Evolutionary conservation across 2,329 filamentous ascomycete species (phyloP).

Genomic region (Neopestalotiopsis sp.): DNA sequence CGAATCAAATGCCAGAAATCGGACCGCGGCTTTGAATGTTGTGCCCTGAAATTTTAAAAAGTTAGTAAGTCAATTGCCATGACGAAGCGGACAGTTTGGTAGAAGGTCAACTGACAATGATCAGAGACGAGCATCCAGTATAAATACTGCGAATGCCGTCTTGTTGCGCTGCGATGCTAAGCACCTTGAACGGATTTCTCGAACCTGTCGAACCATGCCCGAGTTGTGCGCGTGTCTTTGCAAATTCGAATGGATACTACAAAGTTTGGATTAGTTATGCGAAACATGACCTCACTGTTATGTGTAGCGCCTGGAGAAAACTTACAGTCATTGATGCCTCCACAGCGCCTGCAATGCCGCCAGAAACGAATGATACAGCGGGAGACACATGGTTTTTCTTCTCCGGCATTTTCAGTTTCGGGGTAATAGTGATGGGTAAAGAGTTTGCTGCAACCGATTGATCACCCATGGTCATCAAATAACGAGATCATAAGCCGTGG

Average conservation of each 20-base stretch:
- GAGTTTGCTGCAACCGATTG: too few species aligned
- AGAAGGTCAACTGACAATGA: neutral
- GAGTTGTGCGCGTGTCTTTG: neutral
- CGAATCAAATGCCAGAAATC: neutral
- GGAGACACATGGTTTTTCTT: neutral
- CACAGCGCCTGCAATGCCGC: neutral
- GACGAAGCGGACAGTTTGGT: too few species aligned
- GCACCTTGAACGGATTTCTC: slow-evolving; percentile 63
- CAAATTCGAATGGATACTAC: neutral
- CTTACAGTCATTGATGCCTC: neutral
- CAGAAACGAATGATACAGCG: neutral
- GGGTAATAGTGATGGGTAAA: too few species aligned
- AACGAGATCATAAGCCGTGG: too few species aligned
- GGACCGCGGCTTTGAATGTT: neutral
- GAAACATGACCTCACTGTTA: neutral
- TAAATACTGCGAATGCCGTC: neutral
- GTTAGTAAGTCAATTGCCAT: too few species aligned
- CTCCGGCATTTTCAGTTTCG: too few species aligned
- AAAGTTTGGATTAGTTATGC: neutral
- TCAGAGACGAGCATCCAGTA: neutral
- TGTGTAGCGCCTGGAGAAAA: neutral
- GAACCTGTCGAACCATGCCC: neutral
- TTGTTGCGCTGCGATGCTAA: neutral
- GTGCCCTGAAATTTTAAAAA: neutral
- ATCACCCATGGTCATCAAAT: too few species aligned